A percentile compares a stretch with the other conserved stretches of the same genome.
Conservation (phyloP, 352 stramenopile genomes). For the Detonula confervacea region DNA sequence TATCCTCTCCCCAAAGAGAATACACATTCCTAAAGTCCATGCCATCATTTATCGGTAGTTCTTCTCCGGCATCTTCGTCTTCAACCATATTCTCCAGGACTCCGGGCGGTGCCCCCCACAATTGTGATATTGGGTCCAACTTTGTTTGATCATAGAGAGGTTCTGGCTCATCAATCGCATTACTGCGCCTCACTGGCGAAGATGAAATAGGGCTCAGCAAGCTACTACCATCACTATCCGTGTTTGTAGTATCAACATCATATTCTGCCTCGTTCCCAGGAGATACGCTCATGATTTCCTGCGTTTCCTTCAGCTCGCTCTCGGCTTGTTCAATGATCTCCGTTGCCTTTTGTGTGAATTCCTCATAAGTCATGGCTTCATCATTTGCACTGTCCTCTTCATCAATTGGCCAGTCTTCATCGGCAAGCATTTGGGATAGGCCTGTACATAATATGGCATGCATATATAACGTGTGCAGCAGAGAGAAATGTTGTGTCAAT, state of each 20-base stretch:
- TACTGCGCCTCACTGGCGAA: constrained; percentile 9
- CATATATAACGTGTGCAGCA: background rate
- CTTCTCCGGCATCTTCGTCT: constrained; percentile 34
- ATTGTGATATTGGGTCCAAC: constrained; percentile 68
- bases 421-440: constrained; percentile 63
- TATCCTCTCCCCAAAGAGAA: constrained; percentile 51
- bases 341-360: constrained; percentile 56
- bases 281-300: constrained; percentile 60
- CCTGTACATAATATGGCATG: constrained; percentile 12
- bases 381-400: constrained; percentile 34
- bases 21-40: constrained; percentile 51
- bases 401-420: constrained; percentile 63
- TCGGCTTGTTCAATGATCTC: constrained; percentile 60
- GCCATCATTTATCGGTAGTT: constrained; percentile 45
- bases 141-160: constrained; percentile 69
- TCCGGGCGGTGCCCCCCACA: constrained; percentile 62
- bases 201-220: background rate
- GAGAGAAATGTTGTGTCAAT: background rate
- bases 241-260: constrained; percentile 33
- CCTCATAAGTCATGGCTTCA: constrained; percentile 66
- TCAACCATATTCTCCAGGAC: constrained; percentile 35
- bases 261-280: constrained; percentile 53
- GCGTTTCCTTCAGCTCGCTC: constrained; percentile 62
- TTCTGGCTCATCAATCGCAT: constrained; percentile 20
- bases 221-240: constrained; percentile 6